Evolutionary conservation across 176 grass and related monocot genomes (phyloP).

Genomic region (Guadua angustifolia): DNA sequence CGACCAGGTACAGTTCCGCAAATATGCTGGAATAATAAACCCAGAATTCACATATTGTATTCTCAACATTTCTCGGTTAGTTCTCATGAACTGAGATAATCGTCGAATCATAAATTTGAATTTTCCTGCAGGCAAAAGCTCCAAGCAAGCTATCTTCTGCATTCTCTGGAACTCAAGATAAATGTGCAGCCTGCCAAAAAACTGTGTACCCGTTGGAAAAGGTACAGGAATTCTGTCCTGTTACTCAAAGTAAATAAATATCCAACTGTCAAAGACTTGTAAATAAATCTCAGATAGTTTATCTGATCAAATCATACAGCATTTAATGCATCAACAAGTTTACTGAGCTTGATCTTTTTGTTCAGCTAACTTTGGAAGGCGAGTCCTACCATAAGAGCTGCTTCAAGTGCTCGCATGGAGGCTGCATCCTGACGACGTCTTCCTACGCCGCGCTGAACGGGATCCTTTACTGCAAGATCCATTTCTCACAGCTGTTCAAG

Average conservation of each 20-base stretch:
- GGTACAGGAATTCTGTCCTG: constrained; percentile 41
- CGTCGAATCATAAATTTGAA: neutral
- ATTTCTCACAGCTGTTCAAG: constrained; percentile 94
- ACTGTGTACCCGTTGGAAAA: constrained; percentile 92
- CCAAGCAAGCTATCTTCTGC: constrained; percentile 83
- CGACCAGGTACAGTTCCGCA: constrained; percentile 55
- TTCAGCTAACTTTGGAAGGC: constrained; percentile 76
- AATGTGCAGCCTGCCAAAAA: constrained; percentile 90
- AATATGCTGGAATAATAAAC: neutral
- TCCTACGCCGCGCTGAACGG: constrained; percentile 82
- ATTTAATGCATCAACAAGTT: neutral
- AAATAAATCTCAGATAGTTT: neutral
- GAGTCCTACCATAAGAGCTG: constrained; percentile 90
- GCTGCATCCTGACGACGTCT: constrained; percentile 81
- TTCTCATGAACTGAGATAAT: neutral
- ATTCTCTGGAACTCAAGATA: constrained; percentile 92
- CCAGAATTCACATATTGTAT: neutral
- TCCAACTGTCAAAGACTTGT: neutral
- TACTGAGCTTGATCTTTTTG: neutral
- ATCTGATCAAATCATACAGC: neutral
- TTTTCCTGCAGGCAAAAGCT: constrained; percentile 59
- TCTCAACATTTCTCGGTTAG: neutral
- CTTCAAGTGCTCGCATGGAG: constrained; percentile 91
- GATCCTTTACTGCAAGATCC: constrained; percentile 92
- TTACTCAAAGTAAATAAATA: neutral